Conservation (phyloP, 2,329 filamentous ascomycete species). For the Stagonosporopsis tanaceti region DNA sequence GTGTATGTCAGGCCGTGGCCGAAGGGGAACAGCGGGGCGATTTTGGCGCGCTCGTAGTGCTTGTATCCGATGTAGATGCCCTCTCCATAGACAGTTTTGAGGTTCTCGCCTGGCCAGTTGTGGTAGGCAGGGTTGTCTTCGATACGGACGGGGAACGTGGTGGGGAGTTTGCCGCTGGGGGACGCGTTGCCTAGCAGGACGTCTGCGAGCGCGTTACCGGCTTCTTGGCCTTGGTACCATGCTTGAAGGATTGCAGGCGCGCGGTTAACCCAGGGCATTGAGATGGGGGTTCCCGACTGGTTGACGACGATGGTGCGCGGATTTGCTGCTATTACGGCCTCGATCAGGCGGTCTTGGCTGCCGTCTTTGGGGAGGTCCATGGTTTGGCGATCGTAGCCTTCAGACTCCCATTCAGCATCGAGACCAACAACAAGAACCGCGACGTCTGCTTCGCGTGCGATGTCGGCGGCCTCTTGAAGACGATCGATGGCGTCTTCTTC, state of each 20-base stretch:
- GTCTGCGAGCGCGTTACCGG: conserved; percentile 81
- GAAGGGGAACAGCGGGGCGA: conserved; percentile 74
- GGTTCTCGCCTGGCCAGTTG: conserved; percentile 77
- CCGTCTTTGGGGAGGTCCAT: conserved; percentile 66
- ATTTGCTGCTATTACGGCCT: conserved; percentile 70
- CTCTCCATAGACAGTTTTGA: conserved; percentile 74
- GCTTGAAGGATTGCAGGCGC: conserved; percentile 75
- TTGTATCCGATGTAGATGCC: conserved; percentile 77
- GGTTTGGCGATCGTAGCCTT: conserved; percentile 69
- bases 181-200: conserved; percentile 77
- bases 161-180: conserved; percentile 76
- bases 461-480: conserved; percentile 65
- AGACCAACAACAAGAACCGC: conserved; percentile 81
- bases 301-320: conserved; percentile 74
- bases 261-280: conserved; percentile 72
- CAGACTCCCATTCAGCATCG: conserved; percentile 79
- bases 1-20: conserved; percentile 83
- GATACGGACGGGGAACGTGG: conserved; percentile 69
- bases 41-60: conserved; percentile 70
- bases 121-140: conserved; percentile 75
- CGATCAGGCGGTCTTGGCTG: conserved; percentile 70
- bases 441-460: conserved; percentile 75
- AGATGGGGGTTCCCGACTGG: conserved; percentile 77
- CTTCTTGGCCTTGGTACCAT: conserved; percentile 90
- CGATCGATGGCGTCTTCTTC: conserved; percentile 70